phyloP scores from a whole-genome alignment of 768 basidiomycete species.

The Suillus cothurnatus region DNA sequence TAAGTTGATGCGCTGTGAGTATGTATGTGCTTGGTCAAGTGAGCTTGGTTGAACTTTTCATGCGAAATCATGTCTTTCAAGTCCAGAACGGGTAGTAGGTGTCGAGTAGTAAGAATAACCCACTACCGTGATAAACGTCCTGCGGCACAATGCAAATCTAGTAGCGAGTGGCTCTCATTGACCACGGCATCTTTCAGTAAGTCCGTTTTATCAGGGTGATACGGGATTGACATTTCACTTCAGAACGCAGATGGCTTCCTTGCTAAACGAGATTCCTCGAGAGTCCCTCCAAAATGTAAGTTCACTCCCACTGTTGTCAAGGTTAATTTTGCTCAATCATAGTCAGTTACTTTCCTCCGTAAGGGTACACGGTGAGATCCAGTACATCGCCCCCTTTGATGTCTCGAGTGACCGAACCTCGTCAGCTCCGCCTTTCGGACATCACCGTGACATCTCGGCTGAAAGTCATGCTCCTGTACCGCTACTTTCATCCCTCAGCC shows the following conservation, averaged over 20 bases:
- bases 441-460: constrained; percentile 26
- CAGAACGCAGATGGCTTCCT: background rate
- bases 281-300: constrained; percentile 40
- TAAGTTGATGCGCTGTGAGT: constrained; percentile 3
- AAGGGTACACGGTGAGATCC: constrained; percentile 38
- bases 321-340: constrained; percentile 12
- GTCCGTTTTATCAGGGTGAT: background rate
- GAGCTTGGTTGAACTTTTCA: constrained; percentile 5
- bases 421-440: constrained; percentile 32
- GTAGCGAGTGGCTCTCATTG: background rate
- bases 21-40: background rate
- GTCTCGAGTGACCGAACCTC: constrained; percentile 4
- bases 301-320: constrained; percentile 7
- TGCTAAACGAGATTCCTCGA: constrained; percentile 32
- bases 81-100: constrained; percentile 11
- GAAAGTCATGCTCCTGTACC: constrained; percentile 30
- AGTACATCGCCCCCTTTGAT: constrained; percentile 8
- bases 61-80: constrained; percentile 7
- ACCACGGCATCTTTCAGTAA: background rate
- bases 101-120: background rate
- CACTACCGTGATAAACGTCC: background rate
- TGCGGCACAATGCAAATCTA: background rate
- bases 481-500: constrained; percentile 35
- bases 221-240: background rate
- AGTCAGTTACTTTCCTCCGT: constrained; percentile 48